Percentiles rank a stretch among this genome's conserved stretches.
Conservation (phyloP, 352 stramenopile genomes). For the Phytophthora rubi region DNA sequence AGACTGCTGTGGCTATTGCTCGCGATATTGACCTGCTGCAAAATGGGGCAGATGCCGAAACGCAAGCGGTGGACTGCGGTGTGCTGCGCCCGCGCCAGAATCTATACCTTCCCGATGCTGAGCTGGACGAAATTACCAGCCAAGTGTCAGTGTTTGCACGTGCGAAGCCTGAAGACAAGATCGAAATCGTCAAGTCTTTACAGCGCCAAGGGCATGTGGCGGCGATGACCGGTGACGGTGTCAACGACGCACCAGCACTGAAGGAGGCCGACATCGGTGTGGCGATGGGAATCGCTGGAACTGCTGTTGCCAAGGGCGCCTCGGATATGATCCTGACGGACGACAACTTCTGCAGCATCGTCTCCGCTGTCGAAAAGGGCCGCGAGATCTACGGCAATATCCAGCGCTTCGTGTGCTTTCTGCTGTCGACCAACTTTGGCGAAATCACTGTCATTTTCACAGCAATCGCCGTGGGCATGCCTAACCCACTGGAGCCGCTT, state of each 20-base stretch:
- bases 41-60: constrained; percentile 44
- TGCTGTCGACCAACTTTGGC: constrained; percentile 97
- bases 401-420: constrained; percentile 97
- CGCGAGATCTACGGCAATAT: constrained; percentile 98
- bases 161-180: constrained; percentile 95
- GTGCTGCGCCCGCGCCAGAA: constrained; percentile 54
- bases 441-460: constrained; percentile 90
- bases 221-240: constrained; percentile 98
- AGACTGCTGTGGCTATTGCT: constrained; percentile 95
- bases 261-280: constrained; percentile 96
- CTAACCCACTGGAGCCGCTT: constrained; percentile 92
- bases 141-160: constrained; percentile 93
- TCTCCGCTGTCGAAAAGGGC: constrained; percentile 96
- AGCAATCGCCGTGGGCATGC: constrained; percentile 71
- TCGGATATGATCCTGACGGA: constrained; percentile 98
- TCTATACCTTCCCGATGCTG: constrained; percentile 55
- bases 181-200: constrained; percentile 94
- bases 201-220: constrained; percentile 86
- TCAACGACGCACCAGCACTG: constrained; percentile 97
- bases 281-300: constrained; percentile 97
- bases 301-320: constrained; percentile 97
- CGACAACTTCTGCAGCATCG: constrained; percentile 98
- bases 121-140: constrained; percentile 89
- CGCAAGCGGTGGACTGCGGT: constrained; percentile 74
- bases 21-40: constrained; percentile 90